These are phyloP conservation scores for Zygnema circumcarinatum DNA, from an alignment of 139 green algal genomes.

Conservation along the genomic window DNA sequence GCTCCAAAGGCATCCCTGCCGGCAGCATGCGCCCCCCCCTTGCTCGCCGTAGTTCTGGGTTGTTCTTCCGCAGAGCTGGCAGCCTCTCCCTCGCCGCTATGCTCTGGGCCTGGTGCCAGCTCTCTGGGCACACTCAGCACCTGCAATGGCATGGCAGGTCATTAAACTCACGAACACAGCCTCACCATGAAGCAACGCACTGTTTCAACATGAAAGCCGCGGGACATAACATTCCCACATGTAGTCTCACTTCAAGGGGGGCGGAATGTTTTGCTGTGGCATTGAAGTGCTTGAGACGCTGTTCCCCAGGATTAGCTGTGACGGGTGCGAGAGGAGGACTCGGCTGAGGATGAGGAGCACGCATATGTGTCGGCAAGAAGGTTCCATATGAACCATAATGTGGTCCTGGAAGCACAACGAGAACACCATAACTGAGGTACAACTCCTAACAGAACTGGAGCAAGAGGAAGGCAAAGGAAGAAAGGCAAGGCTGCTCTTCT, in stretches of 20 bases:
- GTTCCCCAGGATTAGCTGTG: too few relatives aligned
- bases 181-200: too few relatives aligned
- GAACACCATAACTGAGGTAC: too few relatives aligned
- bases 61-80: neutral
- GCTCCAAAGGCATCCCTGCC: neutral
- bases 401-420: too few relatives aligned
- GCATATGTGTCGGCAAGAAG: conserved; percentile 26
- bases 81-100: neutral
- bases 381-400: conserved; percentile 29
- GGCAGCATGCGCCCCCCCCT: neutral
- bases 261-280: too few relatives aligned
- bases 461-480: neutral
- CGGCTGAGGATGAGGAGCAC: neutral
- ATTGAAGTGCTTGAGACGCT: too few relatives aligned
- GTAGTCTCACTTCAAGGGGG: too few relatives aligned
- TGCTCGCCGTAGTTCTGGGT: neutral
- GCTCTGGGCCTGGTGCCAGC: neutral
- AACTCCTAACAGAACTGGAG: too few relatives aligned
- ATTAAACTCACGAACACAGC: too few relatives aligned
- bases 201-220: too few relatives aligned
- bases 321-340: neutral
- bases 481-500: too few relatives aligned
- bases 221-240: too few relatives aligned
- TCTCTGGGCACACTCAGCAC: neutral
- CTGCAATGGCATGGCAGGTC: neutral